phyloP scores from a whole-genome alignment of 148 eudicot genomes.

The Camellia japonica region DNA sequence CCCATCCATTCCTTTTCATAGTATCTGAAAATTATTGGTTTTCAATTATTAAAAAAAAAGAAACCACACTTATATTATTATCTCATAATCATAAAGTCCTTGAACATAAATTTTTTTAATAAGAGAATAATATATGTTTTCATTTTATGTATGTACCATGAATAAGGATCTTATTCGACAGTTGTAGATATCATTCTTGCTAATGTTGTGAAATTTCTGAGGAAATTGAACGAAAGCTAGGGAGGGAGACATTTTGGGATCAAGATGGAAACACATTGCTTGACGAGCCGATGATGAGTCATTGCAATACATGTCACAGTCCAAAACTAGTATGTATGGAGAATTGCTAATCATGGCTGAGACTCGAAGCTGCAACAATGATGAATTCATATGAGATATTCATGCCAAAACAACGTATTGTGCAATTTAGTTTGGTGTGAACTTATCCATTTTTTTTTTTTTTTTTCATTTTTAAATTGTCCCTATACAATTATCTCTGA shows the following conservation, averaged over 20 bases:
- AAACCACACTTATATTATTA: too few species aligned
- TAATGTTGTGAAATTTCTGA: conserved; percentile 49
- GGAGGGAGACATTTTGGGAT: conserved; percentile 35
- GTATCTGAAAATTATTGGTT: conserved; percentile 17
- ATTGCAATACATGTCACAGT: conserved; percentile 77
- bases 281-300: conserved; percentile 63
- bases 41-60: not conserved
- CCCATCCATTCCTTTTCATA: conserved; percentile 56
- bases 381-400: too few species aligned
- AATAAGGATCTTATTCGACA: conserved; percentile 28
- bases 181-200: conserved; percentile 55
- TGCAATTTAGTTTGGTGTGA: too few species aligned
- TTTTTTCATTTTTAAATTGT: not conserved
- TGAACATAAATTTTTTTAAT: not conserved
- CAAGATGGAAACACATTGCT: conserved; percentile 85
- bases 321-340: conserved; percentile 52
- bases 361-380: conserved; percentile 51
- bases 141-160: conserved; percentile 13
- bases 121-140: not conserved
- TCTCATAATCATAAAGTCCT: not conserved
- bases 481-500: too few species aligned
- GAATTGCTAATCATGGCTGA: conserved; percentile 65
- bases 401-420: not conserved
- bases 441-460: too few species aligned
- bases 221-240: conserved; percentile 70